These are phyloP conservation scores for Schizochytrium sp. DNA, from an alignment of 108 stramenopile species.

Conservation along the genomic window DNA sequence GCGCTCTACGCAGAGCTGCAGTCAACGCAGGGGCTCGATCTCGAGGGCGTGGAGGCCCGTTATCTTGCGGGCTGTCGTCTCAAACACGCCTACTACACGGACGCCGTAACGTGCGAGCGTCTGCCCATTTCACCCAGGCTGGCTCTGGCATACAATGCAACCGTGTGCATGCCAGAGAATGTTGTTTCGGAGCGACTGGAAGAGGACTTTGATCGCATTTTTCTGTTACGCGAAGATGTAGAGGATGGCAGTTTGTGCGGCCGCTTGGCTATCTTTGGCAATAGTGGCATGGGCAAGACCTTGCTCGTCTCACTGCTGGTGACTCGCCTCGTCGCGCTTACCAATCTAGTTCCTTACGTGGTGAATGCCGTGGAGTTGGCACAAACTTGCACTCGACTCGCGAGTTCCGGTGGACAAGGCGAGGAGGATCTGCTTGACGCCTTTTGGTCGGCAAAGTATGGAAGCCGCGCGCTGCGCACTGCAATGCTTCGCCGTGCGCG, in stretches of 20 bases:
- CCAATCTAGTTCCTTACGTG: neutral
- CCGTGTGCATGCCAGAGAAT: neutral
- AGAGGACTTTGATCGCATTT: neutral
- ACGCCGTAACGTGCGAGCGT: neutral
- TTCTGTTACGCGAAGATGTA: neutral
- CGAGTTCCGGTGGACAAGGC: neutral
- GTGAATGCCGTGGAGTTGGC: neutral
- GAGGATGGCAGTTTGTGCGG: neutral
- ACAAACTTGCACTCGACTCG: neutral
- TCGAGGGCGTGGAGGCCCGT: neutral
- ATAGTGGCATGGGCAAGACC: neutral
- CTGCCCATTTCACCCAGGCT: neutral
- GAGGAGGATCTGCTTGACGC: neutral
- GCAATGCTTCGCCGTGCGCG: neutral
- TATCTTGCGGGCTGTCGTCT: neutral
- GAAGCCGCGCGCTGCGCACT: neutral
- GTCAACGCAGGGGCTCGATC: neutral
- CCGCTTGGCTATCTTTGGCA: neutral
- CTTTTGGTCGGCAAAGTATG: neutral
- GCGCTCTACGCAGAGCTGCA: neutral
- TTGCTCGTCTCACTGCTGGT: neutral
- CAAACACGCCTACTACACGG: neutral
- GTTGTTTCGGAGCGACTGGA: neutral
- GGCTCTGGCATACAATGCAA: neutral
- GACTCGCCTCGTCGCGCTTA: neutral